Percentiles rank a stretch among this genome's conserved stretches.
These are phyloP conservation scores for Pseudozyma hubeiensis DNA, from an alignment of 1,284 basidiomycete genomes.

Conservation along the genomic window DNA sequence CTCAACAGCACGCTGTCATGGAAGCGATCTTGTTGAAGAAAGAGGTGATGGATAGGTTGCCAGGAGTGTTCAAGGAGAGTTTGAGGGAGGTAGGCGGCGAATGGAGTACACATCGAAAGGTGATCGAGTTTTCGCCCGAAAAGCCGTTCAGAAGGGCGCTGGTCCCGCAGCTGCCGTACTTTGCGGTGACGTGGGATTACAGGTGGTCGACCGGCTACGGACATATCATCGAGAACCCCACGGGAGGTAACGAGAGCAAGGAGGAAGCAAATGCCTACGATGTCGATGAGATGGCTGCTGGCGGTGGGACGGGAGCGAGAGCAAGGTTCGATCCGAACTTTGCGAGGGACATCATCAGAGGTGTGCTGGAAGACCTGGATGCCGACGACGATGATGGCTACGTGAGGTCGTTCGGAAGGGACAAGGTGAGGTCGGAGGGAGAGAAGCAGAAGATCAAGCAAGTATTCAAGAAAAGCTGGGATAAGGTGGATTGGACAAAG, in stretches of 20 bases:
- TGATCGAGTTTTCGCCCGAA: constrained; percentile 86
- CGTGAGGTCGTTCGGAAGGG: constrained; percentile 72
- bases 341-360: constrained; percentile 93
- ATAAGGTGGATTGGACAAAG: constrained; percentile 70
- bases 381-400: constrained; percentile 72
- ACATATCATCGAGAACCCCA: constrained; percentile 75
- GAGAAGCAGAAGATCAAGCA: constrained; percentile 75
- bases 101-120: constrained; percentile 96
- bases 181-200: constrained; percentile 97
- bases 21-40: constrained; percentile 89
- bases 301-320: constrained; percentile 10
- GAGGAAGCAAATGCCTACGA: constrained; percentile 71
- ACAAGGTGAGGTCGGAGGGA: constrained; percentile 72
- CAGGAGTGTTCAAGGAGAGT: constrained; percentile 95
- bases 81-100: constrained; percentile 90
- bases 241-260: constrained; percentile 63
- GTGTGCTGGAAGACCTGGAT: constrained; percentile 87
- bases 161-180: constrained; percentile 96
- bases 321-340: constrained; percentile 72
- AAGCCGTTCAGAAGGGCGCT: constrained; percentile 70
- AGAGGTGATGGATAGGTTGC: constrained; percentile 83
- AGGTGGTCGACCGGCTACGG: constrained; percentile 82
- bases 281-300: constrained; percentile 63
- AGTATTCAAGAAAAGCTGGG: constrained; percentile 74
- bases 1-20: constrained; percentile 90